These are phyloP conservation scores for Chlamydomonas incerta DNA, from an alignment of 139 green algal species.

Conservation along the genomic window DNA sequence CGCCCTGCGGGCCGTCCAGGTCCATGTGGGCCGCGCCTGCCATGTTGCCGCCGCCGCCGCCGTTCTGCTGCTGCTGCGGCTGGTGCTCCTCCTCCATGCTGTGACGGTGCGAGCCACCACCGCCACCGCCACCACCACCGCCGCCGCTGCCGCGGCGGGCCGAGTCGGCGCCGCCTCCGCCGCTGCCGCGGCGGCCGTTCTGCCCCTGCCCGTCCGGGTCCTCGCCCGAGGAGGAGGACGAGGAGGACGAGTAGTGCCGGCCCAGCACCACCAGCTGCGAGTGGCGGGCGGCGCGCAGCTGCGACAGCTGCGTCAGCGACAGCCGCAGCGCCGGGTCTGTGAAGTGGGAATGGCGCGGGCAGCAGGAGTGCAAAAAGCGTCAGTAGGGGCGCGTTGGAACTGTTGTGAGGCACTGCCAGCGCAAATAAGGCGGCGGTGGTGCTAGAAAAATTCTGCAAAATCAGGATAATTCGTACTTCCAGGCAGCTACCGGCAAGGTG, in stretches of 20 bases:
- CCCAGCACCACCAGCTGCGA: constrained; percentile 38
- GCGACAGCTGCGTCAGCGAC: constrained; percentile 35
- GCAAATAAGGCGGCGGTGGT: too few relatives aligned
- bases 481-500: too few relatives aligned
- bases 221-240: constrained; percentile 17
- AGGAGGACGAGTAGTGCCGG: background rate
- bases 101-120: too few relatives aligned
- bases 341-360: background rate
- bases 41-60: too few relatives aligned
- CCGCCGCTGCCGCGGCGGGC: background rate
- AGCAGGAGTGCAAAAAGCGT: background rate
- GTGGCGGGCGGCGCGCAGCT: constrained; percentile 21
- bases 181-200: background rate
- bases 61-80: too few relatives aligned
- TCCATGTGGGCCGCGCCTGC: background rate
- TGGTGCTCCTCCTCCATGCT: too few relatives aligned
- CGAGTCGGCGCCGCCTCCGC: background rate
- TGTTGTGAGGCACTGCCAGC: too few relatives aligned
- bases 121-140: background rate
- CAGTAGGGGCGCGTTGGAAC: too few relatives aligned
- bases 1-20: background rate
- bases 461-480: too few relatives aligned
- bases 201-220: background rate
- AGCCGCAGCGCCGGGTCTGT: constrained; percentile 25
- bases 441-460: too few relatives aligned